Evolutionary conservation across 805 yeast genomes (phyloP).

Genomic region (Schwanniomyces occidentalis): DNA sequence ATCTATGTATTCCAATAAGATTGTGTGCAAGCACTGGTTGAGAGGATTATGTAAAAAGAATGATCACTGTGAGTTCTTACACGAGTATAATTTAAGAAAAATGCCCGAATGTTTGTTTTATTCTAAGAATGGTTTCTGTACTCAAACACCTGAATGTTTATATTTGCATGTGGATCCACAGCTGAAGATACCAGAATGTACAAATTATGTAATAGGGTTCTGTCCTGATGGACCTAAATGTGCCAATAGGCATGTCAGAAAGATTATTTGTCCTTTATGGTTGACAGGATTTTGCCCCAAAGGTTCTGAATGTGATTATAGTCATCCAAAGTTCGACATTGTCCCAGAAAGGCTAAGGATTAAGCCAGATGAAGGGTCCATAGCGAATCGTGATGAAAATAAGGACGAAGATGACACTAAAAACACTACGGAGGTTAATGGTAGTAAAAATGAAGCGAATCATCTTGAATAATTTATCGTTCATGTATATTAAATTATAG

Average conservation of each 20-base stretch:
- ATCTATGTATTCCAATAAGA: constrained; percentile 48
- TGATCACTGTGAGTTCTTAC: constrained; percentile 93
- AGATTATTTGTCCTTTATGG: constrained; percentile 73
- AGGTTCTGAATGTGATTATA: constrained; percentile 73
- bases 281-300: constrained; percentile 91
- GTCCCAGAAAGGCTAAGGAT: constrained; percentile 43
- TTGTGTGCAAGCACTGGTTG: constrained; percentile 98
- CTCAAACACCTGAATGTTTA: constrained; percentile 91
- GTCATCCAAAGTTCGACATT: constrained; percentile 79
- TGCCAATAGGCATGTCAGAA: constrained; percentile 74
- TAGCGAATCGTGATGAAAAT: constrained; percentile 18
- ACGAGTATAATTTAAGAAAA: constrained; percentile 88
- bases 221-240: constrained; percentile 92
- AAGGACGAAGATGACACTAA: constrained; percentile 6
- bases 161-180: constrained; percentile 90
- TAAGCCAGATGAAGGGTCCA: constrained; percentile 40
- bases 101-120: constrained; percentile 97
- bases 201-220: constrained; percentile 80
- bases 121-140: constrained; percentile 80
- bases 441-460: neutral
- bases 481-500: neutral
- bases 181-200: constrained; percentile 84
- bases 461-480: neutral
- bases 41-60: constrained; percentile 96
- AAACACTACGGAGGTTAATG: constrained; percentile 4